These are phyloP conservation scores for Metschnikowia colocasiae DNA, from an alignment of 805 yeast species.

Conservation along the genomic window DNA sequence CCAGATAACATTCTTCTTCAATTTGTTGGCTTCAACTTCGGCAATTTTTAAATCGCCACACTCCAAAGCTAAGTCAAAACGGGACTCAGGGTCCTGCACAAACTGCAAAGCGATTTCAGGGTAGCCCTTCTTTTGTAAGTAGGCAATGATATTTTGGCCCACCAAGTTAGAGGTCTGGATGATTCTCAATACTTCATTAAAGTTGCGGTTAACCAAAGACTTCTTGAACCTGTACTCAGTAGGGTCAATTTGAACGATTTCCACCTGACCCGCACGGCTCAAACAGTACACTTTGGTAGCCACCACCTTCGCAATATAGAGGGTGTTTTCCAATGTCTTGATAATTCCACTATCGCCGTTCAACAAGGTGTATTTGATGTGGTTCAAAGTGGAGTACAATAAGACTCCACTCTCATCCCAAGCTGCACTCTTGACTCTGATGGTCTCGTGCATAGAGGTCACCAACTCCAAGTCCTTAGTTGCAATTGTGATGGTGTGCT, in stretches of 20 bases:
- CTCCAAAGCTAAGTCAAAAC: slow-evolving; percentile 93
- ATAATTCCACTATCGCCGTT: slow-evolving; percentile 96
- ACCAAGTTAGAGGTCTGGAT: slow-evolving; percentile 87
- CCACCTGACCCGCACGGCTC: slow-evolving; percentile 81
- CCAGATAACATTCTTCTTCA: slow-evolving; percentile 72
- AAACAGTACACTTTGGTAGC: slow-evolving; percentile 75
- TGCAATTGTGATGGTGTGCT: slow-evolving; percentile 89
- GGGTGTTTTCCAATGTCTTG: slow-evolving; percentile 83
- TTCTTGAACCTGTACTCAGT: slow-evolving; percentile 96
- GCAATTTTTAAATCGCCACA: slow-evolving; percentile 88
- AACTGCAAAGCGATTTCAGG: slow-evolving; percentile 97
- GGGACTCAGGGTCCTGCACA: slow-evolving; percentile 92
- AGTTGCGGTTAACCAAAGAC: slow-evolving; percentile 85
- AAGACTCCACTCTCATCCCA: slow-evolving; percentile 95
- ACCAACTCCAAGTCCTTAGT: slow-evolving; percentile 71
- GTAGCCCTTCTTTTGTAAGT: slow-evolving; percentile 89
- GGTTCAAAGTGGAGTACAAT: slow-evolving; percentile 91
- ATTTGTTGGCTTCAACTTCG: slow-evolving; percentile 76
- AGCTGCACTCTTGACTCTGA: slow-evolving; percentile 92
- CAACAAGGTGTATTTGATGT: slow-evolving; percentile 85
- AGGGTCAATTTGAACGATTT: slow-evolving; percentile 78
- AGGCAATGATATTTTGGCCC: slow-evolving; percentile 95
- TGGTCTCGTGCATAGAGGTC: slow-evolving; percentile 91
- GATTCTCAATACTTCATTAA: slow-evolving; percentile 85
- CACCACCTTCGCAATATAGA: slow-evolving; percentile 71